These are phyloP conservation scores for Populus alba DNA, from an alignment of 345 rosid genomes.

Conservation along the genomic window DNA sequence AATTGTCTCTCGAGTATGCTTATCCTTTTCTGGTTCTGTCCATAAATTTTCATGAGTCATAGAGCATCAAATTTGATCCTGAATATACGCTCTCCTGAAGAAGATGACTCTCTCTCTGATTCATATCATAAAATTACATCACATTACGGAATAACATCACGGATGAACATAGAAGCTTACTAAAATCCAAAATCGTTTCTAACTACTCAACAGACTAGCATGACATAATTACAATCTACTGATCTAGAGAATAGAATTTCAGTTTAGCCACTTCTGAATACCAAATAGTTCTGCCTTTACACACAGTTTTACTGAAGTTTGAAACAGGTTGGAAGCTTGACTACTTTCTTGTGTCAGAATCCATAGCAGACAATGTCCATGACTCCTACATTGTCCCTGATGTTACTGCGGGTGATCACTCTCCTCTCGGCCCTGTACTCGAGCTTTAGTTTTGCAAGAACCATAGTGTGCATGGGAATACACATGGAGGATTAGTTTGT, in stretches of 20 bases:
- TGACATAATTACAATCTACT: background rate
- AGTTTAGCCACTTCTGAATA: background rate
- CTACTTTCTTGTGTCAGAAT: slow-evolving; percentile 87
- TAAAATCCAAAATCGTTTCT: background rate
- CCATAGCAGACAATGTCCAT: slow-evolving; percentile 65
- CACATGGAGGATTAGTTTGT: background rate
- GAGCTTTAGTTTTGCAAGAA: slow-evolving; percentile 42
- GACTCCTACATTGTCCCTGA: slow-evolving; percentile 91
- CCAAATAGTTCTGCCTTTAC: background rate
- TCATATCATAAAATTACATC: background rate
- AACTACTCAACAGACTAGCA: background rate
- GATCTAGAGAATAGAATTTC: background rate
- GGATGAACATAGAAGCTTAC: background rate
- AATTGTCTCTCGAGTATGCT: slow-evolving; percentile 79
- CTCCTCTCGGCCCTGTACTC: slow-evolving; percentile 78
- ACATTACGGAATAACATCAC: background rate
- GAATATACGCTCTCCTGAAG: background rate
- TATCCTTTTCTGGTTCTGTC: background rate
- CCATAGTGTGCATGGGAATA: background rate
- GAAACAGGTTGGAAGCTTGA: slow-evolving; percentile 94
- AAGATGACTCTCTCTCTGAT: background rate
- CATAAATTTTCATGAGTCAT: background rate
- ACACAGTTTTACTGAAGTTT: background rate
- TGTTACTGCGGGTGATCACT: slow-evolving; percentile 81
- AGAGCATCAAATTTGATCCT: background rate